Evolutionary conservation across 352 stramenopile species (phyloP), one percentile per base, ranked within the genome.

Genomic region (Phytophthora pistaciae): DNA sequence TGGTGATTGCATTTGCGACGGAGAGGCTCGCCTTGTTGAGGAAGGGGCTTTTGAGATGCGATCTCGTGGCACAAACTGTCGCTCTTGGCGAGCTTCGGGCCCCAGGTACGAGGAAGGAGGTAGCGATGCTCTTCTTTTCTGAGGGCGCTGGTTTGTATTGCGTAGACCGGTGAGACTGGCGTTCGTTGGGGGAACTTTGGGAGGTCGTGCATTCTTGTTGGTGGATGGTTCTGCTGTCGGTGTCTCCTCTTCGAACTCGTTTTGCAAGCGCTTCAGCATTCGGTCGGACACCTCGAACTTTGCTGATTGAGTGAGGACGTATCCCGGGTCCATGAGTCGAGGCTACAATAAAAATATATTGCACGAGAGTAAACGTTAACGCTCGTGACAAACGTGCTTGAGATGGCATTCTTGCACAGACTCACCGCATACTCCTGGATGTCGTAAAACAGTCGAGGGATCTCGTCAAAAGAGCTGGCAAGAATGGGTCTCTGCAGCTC

Each of bases 361-460:
- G 16, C 13, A 7, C 42, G 14, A 21, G 27, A 23, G 16, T 68
- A 14, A 40, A 25, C 33, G 6, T 50, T 50, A 50, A 50, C 11
- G 11, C 5, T 46, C 9, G 11, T 1, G 11, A 23, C 6, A 23
- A 4, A 20, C 16, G 42, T 23, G n/a, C 42, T 21, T 18, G n/a
- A 21, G 8, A 50, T 23, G 20, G 2, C 0, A 21, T 23, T 57
- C 23, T 33, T 46, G 36, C 10, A 7, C n/a, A 38, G 23, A 78
- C 86, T 56, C 63, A 94, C 87, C n/a, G 82, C 84, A 49, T 86
- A 75, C 25, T 77, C 72, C 31, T 86, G 80, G 6, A 94, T 79
- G 49, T 92, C 84, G 76, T 92, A 92, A 44, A 94, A 90, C 33
- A 94, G 73, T 60, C 90, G 82, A 29, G 87, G 80, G 40, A 94